Conservation (phyloP, 306 rosid genomes). For the Cucurbita ficifolia region DNA sequence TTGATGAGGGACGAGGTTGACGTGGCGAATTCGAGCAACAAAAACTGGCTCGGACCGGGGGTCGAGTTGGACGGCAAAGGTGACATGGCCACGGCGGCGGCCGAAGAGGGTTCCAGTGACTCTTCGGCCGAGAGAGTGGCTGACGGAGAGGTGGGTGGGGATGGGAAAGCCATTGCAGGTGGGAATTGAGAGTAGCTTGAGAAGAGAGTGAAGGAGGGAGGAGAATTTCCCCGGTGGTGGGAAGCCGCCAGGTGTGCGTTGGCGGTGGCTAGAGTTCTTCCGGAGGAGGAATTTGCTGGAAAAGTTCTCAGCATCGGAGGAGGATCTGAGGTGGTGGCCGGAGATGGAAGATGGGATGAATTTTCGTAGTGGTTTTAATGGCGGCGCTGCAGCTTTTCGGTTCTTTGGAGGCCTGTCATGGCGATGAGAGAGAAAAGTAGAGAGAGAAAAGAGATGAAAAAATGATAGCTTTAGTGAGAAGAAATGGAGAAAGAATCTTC, state of each 20-base stretch:
- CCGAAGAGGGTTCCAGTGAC: conserved; percentile 94
- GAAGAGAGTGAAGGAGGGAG: conserved; percentile 47
- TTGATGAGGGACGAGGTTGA: conserved; percentile 62
- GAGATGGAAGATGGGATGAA: background rate
- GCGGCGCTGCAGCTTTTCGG: background rate
- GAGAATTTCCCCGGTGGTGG: conserved; percentile 23
- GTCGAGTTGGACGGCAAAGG: conserved; percentile 73
- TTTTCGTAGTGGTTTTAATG: background rate
- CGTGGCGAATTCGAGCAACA: conserved; percentile 61
- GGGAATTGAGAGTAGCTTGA: conserved; percentile 45
- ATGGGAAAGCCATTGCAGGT: conserved; percentile 63
- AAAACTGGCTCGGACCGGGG: conserved; percentile 51
- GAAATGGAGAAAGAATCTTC: background rate
- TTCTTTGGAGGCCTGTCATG: background rate
- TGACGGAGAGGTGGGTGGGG: conserved; percentile 35
- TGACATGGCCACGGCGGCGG: conserved; percentile 64
- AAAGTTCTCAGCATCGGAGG: background rate
- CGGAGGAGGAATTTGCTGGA: conserved; percentile 34
- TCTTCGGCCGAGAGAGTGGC: conserved; percentile 36
- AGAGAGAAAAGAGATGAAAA: background rate
- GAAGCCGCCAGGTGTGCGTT: conserved; percentile 12
- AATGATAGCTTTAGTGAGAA: background rate
- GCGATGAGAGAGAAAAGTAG: background rate
- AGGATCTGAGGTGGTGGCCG: background rate
- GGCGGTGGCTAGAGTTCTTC: conserved; percentile 7